These are phyloP conservation scores for Alternaria gaisen DNA, from an alignment of 2,329 filamentous ascomycete genomes.

Conservation along the genomic window DNA sequence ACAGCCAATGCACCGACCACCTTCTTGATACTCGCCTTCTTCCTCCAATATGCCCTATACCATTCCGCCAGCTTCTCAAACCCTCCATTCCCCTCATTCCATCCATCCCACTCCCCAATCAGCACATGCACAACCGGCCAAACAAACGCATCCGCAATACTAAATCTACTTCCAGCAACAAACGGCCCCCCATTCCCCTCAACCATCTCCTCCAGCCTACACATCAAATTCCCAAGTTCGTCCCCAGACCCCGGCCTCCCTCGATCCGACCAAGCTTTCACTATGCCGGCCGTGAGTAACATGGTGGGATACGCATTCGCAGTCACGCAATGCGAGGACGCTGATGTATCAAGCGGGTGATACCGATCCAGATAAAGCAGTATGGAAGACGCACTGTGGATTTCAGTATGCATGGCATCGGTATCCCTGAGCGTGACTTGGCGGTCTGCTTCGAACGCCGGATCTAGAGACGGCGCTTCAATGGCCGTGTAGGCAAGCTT, in stretches of 20 bases:
- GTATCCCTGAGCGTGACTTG: slow-evolving; percentile 46
- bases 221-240: slow-evolving; percentile 19
- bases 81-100: slow-evolving; percentile 29
- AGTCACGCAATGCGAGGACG: slow-evolving; percentile 20
- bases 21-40: slow-evolving; percentile 41
- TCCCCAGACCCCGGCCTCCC: slow-evolving; percentile 25
- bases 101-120: slow-evolving; percentile 30
- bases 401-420: slow-evolving; percentile 46
- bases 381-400: slow-evolving; percentile 33
- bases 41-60: slow-evolving; percentile 42
- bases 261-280: slow-evolving; percentile 31
- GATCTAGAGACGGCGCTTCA: slow-evolving; percentile 31
- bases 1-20: slow-evolving; percentile 14
- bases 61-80: slow-evolving; percentile 37
- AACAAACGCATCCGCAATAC: slow-evolving; percentile 43
- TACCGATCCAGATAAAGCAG: slow-evolving; percentile 49
- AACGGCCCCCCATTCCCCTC: slow-evolving; percentile 31
- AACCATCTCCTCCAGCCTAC: slow-evolving; percentile 27
- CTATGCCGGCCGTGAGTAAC: slow-evolving; percentile 17
- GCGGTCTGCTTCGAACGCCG: slow-evolving; percentile 29
- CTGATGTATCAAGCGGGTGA: slow-evolving; percentile 28
- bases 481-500: slow-evolving; percentile 29
- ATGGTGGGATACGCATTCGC: slow-evolving; percentile 34
- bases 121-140: slow-evolving; percentile 47
- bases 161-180: slow-evolving; percentile 43